Base-by-base conservation (phyloP, 2,329 filamentous ascomycete genomes). In the Penicillium sp. region DNA sequence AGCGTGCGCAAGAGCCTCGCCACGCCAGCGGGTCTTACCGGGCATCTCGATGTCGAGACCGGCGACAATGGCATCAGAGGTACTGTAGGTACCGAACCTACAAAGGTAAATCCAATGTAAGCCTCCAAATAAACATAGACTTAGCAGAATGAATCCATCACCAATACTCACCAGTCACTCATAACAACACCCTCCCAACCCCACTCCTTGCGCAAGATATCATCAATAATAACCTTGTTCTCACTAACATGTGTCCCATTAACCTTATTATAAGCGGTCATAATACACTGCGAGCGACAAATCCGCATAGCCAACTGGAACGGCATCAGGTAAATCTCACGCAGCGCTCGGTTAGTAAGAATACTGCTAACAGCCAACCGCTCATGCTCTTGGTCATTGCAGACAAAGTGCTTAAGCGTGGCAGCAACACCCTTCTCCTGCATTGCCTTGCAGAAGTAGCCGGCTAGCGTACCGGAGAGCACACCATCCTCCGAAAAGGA, bases 401-500 rank as follows among this genome's bases (percentile, higher is more conserved):
- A 75, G 39, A 79, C 77, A 55, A 78, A 78, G 55, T 79, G 90
- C 77, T 94, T 94, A 63, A 92, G 85, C 0, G 89, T 90, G 11
- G 90, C 89, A 8, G 87, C 85, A 37, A 94, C 82, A 1, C 88
- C 87, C 58, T 85, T 86, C 24, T 87, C 85, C 68, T 94, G 90
- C 53, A 89, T 77, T 8, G 88, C 89, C 46, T 83, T 85, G 67
- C 90, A 87, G 59, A 89, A 89, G 57, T 88, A 82, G 1, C 87
- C 84, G 13, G 88, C 87, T 58, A 92, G 76, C 60, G 86, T 88
- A 32, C 89, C 89, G 0, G 89, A 90, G 5, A 95, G 79, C 10
- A 87, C 82, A 0, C 90, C 90, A 63, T 94, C 90, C 71, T 94
- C 90, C 0, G 89, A 91, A 71, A 92, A 94, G 0, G 89, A 92